Evolutionary conservation across 495 filamentous ascomycete species (phyloP).

Genomic region (Ascodesmis nigricans): DNA sequence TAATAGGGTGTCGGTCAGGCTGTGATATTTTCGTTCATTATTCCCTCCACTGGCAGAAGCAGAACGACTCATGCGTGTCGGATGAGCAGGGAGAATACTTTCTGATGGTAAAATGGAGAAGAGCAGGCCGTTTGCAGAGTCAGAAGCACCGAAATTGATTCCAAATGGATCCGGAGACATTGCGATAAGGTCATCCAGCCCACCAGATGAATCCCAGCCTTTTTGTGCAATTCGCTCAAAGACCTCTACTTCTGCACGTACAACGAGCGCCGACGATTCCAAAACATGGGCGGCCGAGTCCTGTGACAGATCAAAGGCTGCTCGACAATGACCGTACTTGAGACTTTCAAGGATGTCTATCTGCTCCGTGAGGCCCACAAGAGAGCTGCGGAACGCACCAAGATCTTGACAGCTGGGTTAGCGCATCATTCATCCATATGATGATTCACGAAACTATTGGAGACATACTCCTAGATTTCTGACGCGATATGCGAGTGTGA

Average conservation of each 20-base stretch:
- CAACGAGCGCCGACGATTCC: slow-evolving; percentile 37
- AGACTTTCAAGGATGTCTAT: slow-evolving; percentile 37
- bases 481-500: slow-evolving; percentile 33
- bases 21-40: slow-evolving; percentile 18
- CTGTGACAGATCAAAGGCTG: slow-evolving; percentile 33
- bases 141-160: slow-evolving; percentile 24
- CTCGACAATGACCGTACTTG: slow-evolving; percentile 35
- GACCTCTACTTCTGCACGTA: slow-evolving; percentile 42
- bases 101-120: slow-evolving; percentile 21
- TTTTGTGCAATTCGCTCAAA: slow-evolving; percentile 41
- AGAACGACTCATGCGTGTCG: slow-evolving; percentile 15
- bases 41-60: slow-evolving; percentile 9
- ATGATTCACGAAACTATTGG: slow-evolving; percentile 12
- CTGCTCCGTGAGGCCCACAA: slow-evolving; percentile 36
- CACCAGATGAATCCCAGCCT: slow-evolving; percentile 38
- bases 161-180: slow-evolving; percentile 39
- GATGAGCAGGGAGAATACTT: slow-evolving; percentile 20
- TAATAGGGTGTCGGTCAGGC: slow-evolving; percentile 13
- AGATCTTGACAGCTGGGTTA: too few relatives aligned
- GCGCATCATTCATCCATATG: too few relatives aligned
- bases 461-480: slow-evolving; percentile 27
- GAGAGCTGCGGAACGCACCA: slow-evolving; percentile 22
- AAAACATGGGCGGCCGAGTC: slow-evolving; percentile 35
- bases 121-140: slow-evolving; percentile 18
- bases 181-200: slow-evolving; percentile 38